A percentile compares a stretch with the other conserved stretches of the same genome.
These are phyloP conservation scores for Trichoderma endophyticum DNA, from an alignment of 2,329 filamentous ascomycete genomes.

Conservation along the genomic window DNA sequence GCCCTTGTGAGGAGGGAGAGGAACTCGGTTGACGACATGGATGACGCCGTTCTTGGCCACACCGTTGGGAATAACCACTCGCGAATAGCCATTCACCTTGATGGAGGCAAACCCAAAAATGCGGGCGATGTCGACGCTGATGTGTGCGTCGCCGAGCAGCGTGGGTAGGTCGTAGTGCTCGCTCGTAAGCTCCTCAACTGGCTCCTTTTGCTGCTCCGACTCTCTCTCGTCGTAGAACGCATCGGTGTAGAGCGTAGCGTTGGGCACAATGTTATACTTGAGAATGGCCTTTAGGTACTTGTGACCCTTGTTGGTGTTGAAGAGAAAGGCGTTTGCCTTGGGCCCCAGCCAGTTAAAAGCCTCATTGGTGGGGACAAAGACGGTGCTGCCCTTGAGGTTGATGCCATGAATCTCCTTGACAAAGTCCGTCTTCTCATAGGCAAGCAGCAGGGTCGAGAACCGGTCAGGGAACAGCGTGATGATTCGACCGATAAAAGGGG, in stretches of 20 bases:
- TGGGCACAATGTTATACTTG: slow-evolving; percentile 72
- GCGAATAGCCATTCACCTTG: slow-evolving; percentile 69
- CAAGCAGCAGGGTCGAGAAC: slow-evolving; percentile 78
- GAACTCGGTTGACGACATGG: slow-evolving; percentile 68
- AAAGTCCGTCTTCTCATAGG: slow-evolving; percentile 70
- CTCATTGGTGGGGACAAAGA: slow-evolving; percentile 77
- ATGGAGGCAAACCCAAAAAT: slow-evolving; percentile 68
- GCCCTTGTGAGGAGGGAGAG: slow-evolving; percentile 66
- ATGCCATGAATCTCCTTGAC: slow-evolving; percentile 56
- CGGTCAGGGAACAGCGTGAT: slow-evolving; percentile 65
- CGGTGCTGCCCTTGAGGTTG: slow-evolving; percentile 60
- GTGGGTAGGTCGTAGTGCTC: slow-evolving; percentile 70
- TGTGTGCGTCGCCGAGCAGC: slow-evolving; percentile 59
- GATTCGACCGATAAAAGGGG: slow-evolving; percentile 54
- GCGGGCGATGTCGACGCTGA: slow-evolving; percentile 69
- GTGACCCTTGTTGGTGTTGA: slow-evolving; percentile 67
- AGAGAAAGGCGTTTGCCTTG: slow-evolving; percentile 77
- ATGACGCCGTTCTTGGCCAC: slow-evolving; percentile 78
- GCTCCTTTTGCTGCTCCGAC: slow-evolving; percentile 29
- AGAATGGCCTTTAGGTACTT: slow-evolving; percentile 76
- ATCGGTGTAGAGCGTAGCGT: slow-evolving; percentile 79
- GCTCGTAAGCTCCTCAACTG: slow-evolving; percentile 24
- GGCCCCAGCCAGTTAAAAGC: slow-evolving; percentile 77
- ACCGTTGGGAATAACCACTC: slow-evolving; percentile 65
- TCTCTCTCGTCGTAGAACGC: slow-evolving; percentile 60